Percentiles rank a stretch among this genome's conserved stretches.
Conservation (phyloP, 1,139 yeast genomes). For the Debaryomyces udenii region DNA sequence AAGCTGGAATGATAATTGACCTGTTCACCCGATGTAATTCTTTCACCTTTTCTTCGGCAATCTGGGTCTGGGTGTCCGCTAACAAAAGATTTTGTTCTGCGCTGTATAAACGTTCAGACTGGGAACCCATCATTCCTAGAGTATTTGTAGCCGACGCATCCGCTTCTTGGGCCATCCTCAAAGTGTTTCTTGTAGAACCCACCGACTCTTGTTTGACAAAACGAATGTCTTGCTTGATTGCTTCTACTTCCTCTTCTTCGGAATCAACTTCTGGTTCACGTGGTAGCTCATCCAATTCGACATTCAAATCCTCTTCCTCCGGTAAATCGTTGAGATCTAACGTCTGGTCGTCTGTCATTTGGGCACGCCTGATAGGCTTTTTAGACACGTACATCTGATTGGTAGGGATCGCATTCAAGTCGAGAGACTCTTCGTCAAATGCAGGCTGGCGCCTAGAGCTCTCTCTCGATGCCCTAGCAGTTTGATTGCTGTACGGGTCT, state of each 20-base stretch:
- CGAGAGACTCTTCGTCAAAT: slow-evolving; percentile 37
- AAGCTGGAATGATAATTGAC: slow-evolving; percentile 80
- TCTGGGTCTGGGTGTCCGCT: slow-evolving; percentile 79
- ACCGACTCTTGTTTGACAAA: slow-evolving; percentile 88
- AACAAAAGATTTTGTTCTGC: slow-evolving; percentile 77
- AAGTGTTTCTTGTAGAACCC: slow-evolving; percentile 81
- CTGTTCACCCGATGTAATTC: slow-evolving; percentile 82
- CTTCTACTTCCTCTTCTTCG: slow-evolving; percentile 89
- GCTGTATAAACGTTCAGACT: slow-evolving; percentile 79
- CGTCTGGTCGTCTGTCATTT: slow-evolving; percentile 24
- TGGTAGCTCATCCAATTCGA: slow-evolving; percentile 45
- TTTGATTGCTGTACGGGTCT: slow-evolving; percentile 16
- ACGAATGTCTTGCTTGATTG: slow-evolving; percentile 79
- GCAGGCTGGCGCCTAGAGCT: slow-evolving; percentile 10
- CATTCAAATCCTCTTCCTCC: slow-evolving; percentile 46
- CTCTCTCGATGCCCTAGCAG: slow-evolving; percentile 9
- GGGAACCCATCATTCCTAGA: slow-evolving; percentile 89
- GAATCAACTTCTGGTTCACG: slow-evolving; percentile 51
- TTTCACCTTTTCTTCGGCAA: slow-evolving; percentile 82
- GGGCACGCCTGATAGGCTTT: slow-evolving; percentile 31
- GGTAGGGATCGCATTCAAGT: slow-evolving; percentile 47
- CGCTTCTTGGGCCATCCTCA: slow-evolving; percentile 88
- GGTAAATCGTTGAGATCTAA: slow-evolving; percentile 42
- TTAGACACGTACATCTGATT: slow-evolving; percentile 30
- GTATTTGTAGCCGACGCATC: slow-evolving; percentile 90